Evolutionary conservation across 306 rosid genomes (phyloP), one percentile per base, ranked within the genome.

Genomic region (Datisca glomerata): DNA sequence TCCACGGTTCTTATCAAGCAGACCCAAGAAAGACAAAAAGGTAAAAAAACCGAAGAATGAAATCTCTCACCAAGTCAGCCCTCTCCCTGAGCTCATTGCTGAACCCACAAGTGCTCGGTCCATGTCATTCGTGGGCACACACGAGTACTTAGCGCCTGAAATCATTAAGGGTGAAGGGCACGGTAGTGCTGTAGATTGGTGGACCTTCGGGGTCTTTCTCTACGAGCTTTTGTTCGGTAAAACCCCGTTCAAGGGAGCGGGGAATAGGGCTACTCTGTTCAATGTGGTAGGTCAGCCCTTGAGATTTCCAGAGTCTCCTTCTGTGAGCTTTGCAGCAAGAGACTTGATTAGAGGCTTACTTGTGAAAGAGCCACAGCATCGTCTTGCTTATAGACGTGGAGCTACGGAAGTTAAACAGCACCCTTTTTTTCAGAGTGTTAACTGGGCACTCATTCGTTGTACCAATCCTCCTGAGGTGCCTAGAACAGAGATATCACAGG

Each of bases 171-270:
- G 97, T 7, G 89, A 89, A 75, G 97, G 97, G 21, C 97, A 89
- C 41, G 97, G 97, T 8, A 89, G 97, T 64, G 97, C 97, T 6
- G 97, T 89, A 15, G 97, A 89, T 52, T 89, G 97, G 97, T 89
- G 97, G 95, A 89, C 95, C 12, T 87, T 79, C 49, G 97, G 97
- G 51, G 70, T 89, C 69, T 89, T 89, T 69, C 71, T 89, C 27
- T 89, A 89, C 13, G 97, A 89, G 71, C 93, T 89, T 52, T 57
- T 89, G 63, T 89, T 83, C 4, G 97, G 97, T 21, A 72, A 76
- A 72, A 89, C 97, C 4, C 97, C 97, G 6, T 89, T 89, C 67
- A 89, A 89, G 55, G 97, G 94, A 7, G 60, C 73, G 0, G 97
- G 70, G 4, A 80, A 77, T 47, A 67, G 97, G 3, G 97, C 93